phyloP scores from a whole-genome alignment of 495 filamentous ascomycete species.

The Podospora comata region DNA sequence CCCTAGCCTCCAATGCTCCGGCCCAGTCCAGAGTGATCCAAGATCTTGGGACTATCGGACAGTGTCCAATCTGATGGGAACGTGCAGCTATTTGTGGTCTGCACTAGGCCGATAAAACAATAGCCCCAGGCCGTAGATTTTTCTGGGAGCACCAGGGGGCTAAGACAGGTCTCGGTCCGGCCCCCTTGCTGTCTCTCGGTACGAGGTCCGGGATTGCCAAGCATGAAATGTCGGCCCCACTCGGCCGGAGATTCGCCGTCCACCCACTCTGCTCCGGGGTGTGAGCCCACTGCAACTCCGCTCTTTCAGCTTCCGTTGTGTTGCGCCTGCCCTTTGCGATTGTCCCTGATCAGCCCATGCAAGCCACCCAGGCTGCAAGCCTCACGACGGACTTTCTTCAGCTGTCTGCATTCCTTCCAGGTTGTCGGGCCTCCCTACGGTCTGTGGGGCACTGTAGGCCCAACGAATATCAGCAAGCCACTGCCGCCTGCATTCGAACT shows the following conservation, averaged over 20 bases:
- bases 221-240: conserved; percentile 8
- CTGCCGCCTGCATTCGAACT: neutral
- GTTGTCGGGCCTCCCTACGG: no score
- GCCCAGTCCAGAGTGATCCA: neutral
- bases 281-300: neutral
- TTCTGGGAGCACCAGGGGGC: no score
- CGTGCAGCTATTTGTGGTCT: neutral
- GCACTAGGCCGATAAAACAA: neutral
- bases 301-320: conserved; percentile 6
- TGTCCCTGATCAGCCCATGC: neutral
- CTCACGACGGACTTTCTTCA: neutral
- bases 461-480: neutral
- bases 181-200: neutral
- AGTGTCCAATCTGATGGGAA: neutral
- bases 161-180: neutral
- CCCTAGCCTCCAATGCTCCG: neutral
- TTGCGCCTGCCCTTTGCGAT: neutral
- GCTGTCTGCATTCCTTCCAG: neutral
- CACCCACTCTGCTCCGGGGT: neutral
- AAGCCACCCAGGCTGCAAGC: neutral
- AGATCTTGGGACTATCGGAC: neutral
- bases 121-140: neutral
- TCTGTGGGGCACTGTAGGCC: no score
- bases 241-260: conserved; percentile 10
- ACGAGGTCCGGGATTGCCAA: neutral